phyloP scores from a whole-genome alignment of 1,284 basidiomycete species.

The Trichosporon sp. region DNA sequence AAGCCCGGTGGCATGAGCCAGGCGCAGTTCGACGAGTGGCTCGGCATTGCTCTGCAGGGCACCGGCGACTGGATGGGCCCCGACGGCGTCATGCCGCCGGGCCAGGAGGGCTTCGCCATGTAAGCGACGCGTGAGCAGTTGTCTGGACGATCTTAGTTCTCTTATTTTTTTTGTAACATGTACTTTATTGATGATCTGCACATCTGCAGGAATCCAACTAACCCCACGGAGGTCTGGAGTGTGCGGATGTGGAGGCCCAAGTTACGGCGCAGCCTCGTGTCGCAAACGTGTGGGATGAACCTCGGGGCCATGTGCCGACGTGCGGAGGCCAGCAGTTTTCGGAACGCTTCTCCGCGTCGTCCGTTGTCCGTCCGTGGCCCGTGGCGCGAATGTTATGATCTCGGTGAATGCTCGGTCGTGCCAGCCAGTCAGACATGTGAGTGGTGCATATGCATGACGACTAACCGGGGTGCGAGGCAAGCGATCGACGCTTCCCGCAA shows the following conservation, averaged over 20 bases:
- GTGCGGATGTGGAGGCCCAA: background rate
- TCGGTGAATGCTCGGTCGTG: no score
- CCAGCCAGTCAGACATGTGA: no score
- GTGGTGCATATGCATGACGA: no score
- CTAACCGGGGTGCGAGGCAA: no score
- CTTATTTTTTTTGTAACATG: conserved; percentile 5
- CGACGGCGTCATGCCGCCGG: conserved; percentile 20
- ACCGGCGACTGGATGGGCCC: conserved; percentile 32
- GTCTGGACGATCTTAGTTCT: conserved; percentile 6
- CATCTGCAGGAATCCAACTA: background rate
- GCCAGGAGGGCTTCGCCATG: conserved; percentile 22
- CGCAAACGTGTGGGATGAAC: background rate
- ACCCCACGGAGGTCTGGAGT: conserved; percentile 6
- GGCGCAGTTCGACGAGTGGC: conserved; percentile 40
- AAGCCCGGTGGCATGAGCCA: conserved; percentile 25
- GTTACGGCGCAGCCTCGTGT: background rate
- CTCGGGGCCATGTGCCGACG: background rate
- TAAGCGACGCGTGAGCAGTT: background rate
- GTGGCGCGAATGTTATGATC: no score
- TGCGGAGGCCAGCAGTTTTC: no score
- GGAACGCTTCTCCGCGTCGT: no score
- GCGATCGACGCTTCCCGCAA: no score
- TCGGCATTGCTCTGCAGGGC: conserved; percentile 37
- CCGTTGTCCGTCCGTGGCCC: no score
- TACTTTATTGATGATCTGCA: conserved; percentile 14